Evolutionary conservation across 108 stramenopile genomes (phyloP).

Genomic region (Discostella pseudostelligera): DNA sequence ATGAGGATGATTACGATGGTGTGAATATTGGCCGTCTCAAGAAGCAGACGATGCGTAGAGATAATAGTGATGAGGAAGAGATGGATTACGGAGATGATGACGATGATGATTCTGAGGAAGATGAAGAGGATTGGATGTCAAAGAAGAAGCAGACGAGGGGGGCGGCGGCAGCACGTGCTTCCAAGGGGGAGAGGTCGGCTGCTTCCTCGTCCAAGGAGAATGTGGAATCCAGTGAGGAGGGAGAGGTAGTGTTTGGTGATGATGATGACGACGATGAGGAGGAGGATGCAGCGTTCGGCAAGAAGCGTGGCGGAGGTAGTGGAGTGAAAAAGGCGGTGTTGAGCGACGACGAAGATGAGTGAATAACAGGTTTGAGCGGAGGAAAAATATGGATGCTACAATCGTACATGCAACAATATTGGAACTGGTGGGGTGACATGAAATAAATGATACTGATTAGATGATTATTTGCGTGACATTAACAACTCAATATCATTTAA

Average conservation of each 20-base stretch:
- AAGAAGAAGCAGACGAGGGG: conserved; percentile 41
- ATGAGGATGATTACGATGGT: conserved; percentile 72
- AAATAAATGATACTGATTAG: no score
- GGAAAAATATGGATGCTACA: background rate
- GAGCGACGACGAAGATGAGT: conserved; percentile 61
- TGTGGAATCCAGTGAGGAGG: conserved; percentile 57
- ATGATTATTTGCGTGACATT: no score
- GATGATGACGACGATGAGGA: conserved; percentile 59
- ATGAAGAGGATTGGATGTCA: conserved; percentile 57
- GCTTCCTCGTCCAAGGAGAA: conserved; percentile 25
- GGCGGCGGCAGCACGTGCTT: conserved; percentile 28
- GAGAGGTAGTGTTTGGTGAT: conserved; percentile 53
- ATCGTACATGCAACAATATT: background rate
- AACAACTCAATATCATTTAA: no score
- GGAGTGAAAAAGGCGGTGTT: conserved; percentile 34
- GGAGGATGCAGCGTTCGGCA: conserved; percentile 34
- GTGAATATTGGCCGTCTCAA: conserved; percentile 63
- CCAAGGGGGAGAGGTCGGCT: conserved; percentile 21
- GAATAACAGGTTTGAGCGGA: background rate
- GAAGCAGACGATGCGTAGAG: conserved; percentile 49
- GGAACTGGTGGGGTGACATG: no score
- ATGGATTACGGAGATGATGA: conserved; percentile 71
- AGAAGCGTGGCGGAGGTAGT: conserved; percentile 36
- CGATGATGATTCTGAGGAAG: conserved; percentile 64
- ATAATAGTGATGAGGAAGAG: conserved; percentile 52